Percentiles rank a stretch among this genome's conserved stretches.
Conservation (phyloP, 176 grass and related monocot genomes). For the Areca catechu region DNA sequence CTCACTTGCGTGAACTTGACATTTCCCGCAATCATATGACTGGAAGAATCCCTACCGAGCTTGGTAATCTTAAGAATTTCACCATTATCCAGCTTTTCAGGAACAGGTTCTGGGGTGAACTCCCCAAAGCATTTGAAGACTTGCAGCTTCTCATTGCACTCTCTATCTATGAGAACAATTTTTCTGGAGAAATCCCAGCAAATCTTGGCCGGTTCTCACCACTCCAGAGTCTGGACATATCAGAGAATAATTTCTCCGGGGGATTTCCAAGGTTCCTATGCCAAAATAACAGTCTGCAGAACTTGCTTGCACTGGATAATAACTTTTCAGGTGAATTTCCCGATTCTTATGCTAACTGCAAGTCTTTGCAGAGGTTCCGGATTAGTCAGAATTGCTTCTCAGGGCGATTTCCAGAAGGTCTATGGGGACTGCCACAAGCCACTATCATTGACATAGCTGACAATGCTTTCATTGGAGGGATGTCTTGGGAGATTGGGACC, state of each 20-base stretch:
- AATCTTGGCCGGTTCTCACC: conserved; percentile 63
- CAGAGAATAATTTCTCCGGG: conserved; percentile 59
- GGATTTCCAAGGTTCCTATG: conserved; percentile 60
- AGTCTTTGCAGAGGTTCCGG: conserved; percentile 45
- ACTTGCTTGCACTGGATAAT: conserved; percentile 63
- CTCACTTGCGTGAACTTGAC: conserved; percentile 42
- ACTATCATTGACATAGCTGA: conserved; percentile 72
- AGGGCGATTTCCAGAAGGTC: conserved; percentile 32
- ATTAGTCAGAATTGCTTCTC: conserved; percentile 61
- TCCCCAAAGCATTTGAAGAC: conserved; percentile 47
- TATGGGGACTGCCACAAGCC: conserved; percentile 49
- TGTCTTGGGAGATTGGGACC: conserved; percentile 33
- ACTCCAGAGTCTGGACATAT: conserved; percentile 65
- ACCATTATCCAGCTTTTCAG: conserved; percentile 50
- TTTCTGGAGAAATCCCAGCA: conserved; percentile 51
- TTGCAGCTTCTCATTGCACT: conserved; percentile 32
- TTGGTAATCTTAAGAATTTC: conserved; percentile 45
- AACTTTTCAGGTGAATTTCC: conserved; percentile 69
- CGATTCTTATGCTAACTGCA: conserved; percentile 45
- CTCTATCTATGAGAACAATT: conserved; percentile 67
- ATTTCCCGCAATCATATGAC: conserved; percentile 53
- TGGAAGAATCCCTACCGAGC: conserved; percentile 33
- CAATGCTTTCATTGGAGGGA: conserved; percentile 56
- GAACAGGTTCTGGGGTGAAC: conserved; percentile 57
- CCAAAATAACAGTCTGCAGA: conserved; percentile 30